Evolutionary conservation across 306 rosid species (phyloP).

Genomic region (Prunus salicina): DNA sequence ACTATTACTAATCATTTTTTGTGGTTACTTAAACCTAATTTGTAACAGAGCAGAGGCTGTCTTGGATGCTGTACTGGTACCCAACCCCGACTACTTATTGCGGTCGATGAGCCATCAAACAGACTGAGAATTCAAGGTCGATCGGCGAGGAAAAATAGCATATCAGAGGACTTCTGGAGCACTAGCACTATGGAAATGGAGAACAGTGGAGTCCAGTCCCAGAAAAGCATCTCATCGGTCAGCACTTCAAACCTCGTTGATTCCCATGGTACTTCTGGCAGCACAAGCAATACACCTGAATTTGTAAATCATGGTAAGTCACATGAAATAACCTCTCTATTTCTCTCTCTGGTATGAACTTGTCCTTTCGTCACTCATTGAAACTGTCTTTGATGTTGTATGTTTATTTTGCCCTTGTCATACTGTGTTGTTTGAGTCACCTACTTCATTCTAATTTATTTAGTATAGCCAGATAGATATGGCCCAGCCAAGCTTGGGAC

Average conservation of each 20-base stretch:
- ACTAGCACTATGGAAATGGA: slow-evolving; percentile 67
- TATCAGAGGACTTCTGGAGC: slow-evolving; percentile 70
- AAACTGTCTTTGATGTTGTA: neutral
- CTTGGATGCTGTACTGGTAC: slow-evolving; percentile 49
- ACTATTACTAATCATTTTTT: slow-evolving; percentile 49
- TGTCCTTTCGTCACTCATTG: neutral
- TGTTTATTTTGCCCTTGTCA: neutral
- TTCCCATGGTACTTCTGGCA: slow-evolving; percentile 40
- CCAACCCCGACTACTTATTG: slow-evolving; percentile 30
- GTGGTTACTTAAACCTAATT: slow-evolving; percentile 49
- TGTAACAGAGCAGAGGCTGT: slow-evolving; percentile 95
- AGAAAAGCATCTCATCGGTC: slow-evolving; percentile 45
- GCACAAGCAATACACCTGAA: slow-evolving; percentile 51
- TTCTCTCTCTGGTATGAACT: slow-evolving; percentile 1
- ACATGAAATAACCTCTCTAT: neutral
- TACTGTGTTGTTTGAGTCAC: neutral
- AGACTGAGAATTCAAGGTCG: slow-evolving; percentile 42
- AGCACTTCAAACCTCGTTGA: slow-evolving; percentile 38
- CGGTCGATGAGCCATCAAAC: slow-evolving; percentile 46
- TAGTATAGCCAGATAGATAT: neutral
- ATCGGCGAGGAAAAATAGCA: slow-evolving; percentile 38
- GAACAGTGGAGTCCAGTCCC: slow-evolving; percentile 45
- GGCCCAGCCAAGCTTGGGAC: neutral
- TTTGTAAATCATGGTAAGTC: slow-evolving; percentile 78
- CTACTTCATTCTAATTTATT: neutral